Evolutionary conservation across 2,329 filamentous ascomycete species (phyloP).

Genomic region (Colletotrichum chrysophilum): DNA sequence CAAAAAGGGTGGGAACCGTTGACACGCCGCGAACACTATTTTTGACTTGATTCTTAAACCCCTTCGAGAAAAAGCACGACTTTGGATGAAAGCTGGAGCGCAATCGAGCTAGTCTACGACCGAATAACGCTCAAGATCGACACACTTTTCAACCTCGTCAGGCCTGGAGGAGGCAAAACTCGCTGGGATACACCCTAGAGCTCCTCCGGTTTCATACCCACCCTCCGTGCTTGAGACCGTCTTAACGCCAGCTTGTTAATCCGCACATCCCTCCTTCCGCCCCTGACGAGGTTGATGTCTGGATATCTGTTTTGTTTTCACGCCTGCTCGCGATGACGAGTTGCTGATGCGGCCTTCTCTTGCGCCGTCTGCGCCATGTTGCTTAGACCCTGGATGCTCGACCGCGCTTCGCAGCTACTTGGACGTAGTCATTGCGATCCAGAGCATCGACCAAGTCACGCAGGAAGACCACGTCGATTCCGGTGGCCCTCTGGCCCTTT

Average conservation of each 20-base stretch:
- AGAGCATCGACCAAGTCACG: too few relatives aligned
- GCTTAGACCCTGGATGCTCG: neutral
- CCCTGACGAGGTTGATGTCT: neutral
- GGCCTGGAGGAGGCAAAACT: neutral
- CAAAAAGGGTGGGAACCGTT: neutral
- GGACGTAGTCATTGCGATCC: neutral
- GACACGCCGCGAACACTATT: neutral
- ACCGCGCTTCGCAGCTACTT: neutral
- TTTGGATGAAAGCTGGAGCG: slow-evolving; percentile 10
- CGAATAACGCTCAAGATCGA: neutral
- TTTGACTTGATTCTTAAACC: neutral
- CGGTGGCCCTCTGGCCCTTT: neutral
- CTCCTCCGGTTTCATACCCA: slow-evolving; percentile 11
- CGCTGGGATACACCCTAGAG: neutral
- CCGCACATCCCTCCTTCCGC: neutral
- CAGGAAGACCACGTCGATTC: neutral
- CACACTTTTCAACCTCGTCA: neutral
- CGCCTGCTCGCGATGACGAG: slow-evolving; percentile 1
- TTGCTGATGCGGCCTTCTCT: slow-evolving; percentile 7
- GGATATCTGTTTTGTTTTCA: neutral
- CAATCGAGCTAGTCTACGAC: neutral
- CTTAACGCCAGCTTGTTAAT: slow-evolving; percentile 7
- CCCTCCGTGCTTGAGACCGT: slow-evolving; percentile 1
- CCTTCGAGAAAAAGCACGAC: slow-evolving; percentile 1
- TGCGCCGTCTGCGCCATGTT: neutral